A percentile compares a stretch with the other conserved stretches of the same genome.
Evolutionary conservation across 129 eudicot species (phyloP).

Genomic region (Flaveria trinervia): DNA sequence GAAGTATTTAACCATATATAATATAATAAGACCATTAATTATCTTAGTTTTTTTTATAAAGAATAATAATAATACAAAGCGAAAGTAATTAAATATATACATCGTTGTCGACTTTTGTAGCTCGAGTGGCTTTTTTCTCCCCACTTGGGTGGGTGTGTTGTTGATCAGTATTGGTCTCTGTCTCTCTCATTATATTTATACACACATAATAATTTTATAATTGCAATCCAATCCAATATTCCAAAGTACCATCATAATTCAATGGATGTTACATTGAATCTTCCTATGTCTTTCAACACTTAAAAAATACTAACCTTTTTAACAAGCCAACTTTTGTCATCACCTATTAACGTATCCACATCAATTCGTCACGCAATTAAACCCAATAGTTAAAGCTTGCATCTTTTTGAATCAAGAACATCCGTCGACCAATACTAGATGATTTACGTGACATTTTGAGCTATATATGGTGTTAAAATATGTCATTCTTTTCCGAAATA

Average conservation of each 20-base stretch:
- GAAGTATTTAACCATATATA: background rate
- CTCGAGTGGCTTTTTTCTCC: slow-evolving; percentile 30
- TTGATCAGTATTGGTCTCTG: background rate
- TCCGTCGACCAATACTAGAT: background rate
- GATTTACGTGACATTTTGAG: slow-evolving; percentile 4
- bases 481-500: background rate
- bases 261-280: slow-evolving; percentile 16
- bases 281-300: slow-evolving; percentile 21
- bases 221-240: background rate
- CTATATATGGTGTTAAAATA: background rate
- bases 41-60: background rate
- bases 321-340: slow-evolving; percentile 29
- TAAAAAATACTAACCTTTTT: background rate
- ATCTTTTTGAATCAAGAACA: slow-evolving; percentile 7
- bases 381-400: background rate
- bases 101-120: slow-evolving; percentile 26
- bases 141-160: slow-evolving; percentile 27
- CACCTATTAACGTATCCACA: slow-evolving; percentile 16
- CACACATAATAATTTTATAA: slow-evolving; percentile 12
- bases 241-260: slow-evolving; percentile 23
- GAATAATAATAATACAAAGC: slow-evolving; percentile 5
- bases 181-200: background rate
- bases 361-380: slow-evolving; percentile 12
- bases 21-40: background rate
- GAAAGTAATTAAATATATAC: background rate